These are phyloP conservation scores for Chimonanthus praecox DNA, from an alignment of 164 flowering plant genomes.

Conservation along the genomic window DNA sequence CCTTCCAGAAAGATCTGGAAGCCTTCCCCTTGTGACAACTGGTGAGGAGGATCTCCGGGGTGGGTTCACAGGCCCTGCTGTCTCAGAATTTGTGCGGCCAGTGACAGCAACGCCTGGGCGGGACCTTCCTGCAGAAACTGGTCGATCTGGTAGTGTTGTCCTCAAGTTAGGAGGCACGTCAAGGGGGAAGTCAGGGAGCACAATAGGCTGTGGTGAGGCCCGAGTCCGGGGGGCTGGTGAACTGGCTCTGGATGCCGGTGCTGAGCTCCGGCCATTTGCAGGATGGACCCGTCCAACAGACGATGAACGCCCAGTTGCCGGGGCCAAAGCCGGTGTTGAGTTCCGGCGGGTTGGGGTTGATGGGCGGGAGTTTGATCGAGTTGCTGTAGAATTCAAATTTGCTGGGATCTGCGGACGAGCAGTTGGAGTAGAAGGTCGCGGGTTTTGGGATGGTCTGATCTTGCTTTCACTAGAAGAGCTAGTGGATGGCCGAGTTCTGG, in stretches of 20 bases:
- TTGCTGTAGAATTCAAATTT: constrained; percentile 36
- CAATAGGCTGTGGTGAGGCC: constrained; percentile 55
- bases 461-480: constrained; percentile 40
- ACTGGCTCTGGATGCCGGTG: constrained; percentile 64
- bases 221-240: constrained; percentile 71
- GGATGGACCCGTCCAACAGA: constrained; percentile 46
- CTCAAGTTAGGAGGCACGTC: constrained; percentile 91
- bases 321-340: constrained; percentile 38
- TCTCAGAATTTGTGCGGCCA: constrained; percentile 42
- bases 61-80: constrained; percentile 25
- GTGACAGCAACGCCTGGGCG: constrained; percentile 54
- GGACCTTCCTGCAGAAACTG: constrained; percentile 86
- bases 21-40: constrained; percentile 57
- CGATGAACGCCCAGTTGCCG: constrained; percentile 31
- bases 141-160: constrained; percentile 85
- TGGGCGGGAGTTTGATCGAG: constrained; percentile 64
- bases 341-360: constrained; percentile 84
- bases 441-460: constrained; percentile 41
- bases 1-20: constrained; percentile 43
- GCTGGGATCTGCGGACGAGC: constrained; percentile 59
- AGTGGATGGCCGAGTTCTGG: constrained; percentile 51
- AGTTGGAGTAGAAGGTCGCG: constrained; percentile 86
- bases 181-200: constrained; percentile 74
- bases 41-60: constrained; percentile 67
- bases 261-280: constrained; percentile 47